Percentiles rank a stretch among this genome's conserved stretches.
phyloP scores from a whole-genome alignment of 345 rosid genomes.

The Leavenworthia alabamica region DNA sequence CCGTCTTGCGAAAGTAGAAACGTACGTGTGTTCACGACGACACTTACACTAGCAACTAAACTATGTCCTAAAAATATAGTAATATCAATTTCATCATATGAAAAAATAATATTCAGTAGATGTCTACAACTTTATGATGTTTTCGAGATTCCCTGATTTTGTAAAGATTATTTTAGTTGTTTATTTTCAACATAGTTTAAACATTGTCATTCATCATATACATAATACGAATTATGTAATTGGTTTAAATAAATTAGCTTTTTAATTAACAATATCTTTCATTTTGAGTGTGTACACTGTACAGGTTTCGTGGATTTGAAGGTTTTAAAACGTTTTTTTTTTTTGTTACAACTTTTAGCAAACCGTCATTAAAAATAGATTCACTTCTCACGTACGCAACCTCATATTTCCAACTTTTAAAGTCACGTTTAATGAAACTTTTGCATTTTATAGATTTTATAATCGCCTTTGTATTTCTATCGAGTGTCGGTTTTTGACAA shows the following conservation, averaged over 20 bases:
- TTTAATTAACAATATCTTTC: background rate
- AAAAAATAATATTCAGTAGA: background rate
- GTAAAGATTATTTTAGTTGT: background rate
- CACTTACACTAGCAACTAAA: background rate
- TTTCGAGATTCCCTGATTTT: background rate
- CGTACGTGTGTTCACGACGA: conserved; percentile 21
- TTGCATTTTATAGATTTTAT: background rate
- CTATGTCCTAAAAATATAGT: background rate
- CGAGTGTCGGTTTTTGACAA: background rate
- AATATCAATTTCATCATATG: background rate
- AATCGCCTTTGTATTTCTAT: background rate
- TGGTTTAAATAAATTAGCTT: background rate
- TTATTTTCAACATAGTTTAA: too few species aligned
- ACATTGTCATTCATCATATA: background rate
- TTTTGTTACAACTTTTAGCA: conserved; percentile 11
- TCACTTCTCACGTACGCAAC: conserved; percentile 21
- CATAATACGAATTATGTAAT: background rate
- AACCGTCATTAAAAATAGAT: background rate
- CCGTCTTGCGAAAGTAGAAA: background rate
- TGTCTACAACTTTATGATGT: background rate
- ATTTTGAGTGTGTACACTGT: conserved; percentile 16
- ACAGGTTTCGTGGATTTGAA: conserved; percentile 12
- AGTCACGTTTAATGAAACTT: background rate
- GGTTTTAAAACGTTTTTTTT: conserved; percentile 1
- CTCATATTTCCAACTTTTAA: background rate